These are phyloP conservation scores for Claviceps purpurea DNA, from an alignment of 2,329 filamentous ascomycete genomes.

Conservation along the genomic window DNA sequence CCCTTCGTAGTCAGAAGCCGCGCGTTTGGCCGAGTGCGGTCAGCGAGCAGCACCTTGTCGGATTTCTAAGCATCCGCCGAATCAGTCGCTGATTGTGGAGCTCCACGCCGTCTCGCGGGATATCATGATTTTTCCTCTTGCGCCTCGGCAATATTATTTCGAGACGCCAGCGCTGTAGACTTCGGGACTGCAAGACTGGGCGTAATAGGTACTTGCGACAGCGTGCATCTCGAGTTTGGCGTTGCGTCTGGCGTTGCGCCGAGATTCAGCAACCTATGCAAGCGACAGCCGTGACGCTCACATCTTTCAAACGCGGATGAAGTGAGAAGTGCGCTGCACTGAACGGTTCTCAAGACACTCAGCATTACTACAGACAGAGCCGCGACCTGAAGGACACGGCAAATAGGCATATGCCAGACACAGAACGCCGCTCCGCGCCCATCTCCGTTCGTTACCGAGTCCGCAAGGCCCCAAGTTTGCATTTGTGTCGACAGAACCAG, in stretches of 20 bases:
- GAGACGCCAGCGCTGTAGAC: not conserved
- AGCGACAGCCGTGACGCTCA: not conserved
- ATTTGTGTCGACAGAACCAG: not conserved
- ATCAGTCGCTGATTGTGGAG: slow-evolving; percentile 4
- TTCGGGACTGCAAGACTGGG: not conserved
- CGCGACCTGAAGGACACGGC: not conserved
- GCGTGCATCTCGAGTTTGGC: not conserved
- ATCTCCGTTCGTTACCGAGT: not conserved
- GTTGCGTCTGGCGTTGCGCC: not conserved
- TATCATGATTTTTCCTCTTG: not conserved
- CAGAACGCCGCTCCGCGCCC: not conserved
- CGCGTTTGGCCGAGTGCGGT: not conserved
- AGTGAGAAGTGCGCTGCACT: not conserved
- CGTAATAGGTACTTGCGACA: not conserved
- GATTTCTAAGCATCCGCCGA: slow-evolving; percentile 8
- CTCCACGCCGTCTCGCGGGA: slow-evolving; percentile 3
- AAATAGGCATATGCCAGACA: not conserved
- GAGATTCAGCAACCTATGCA: too few relatives aligned
- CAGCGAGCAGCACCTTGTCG: not conserved
- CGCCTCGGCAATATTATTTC: not conserved
- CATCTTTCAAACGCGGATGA: not conserved
- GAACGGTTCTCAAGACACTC: not conserved
- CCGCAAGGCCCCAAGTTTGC: not conserved
- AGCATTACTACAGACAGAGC: not conserved
- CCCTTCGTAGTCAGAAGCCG: not conserved